Conservation (phyloP, 2,329 filamentous ascomycete genomes). For the Eurotiales sp. region DNA sequence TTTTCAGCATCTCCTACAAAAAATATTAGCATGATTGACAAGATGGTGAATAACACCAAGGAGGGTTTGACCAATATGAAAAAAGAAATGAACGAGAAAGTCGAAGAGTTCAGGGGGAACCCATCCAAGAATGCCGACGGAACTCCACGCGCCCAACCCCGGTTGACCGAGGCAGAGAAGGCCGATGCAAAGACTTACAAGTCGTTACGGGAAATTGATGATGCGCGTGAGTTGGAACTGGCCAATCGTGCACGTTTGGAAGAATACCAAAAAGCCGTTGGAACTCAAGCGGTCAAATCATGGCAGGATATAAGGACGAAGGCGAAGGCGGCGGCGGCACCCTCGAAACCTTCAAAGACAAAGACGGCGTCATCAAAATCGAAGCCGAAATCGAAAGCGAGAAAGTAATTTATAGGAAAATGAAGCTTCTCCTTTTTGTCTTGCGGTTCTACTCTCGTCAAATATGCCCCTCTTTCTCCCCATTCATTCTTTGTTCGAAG, state of each 20-base stretch:
- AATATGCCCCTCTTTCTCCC: not conserved
- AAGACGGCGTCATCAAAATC: not conserved
- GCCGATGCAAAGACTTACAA: constrained; percentile 8
- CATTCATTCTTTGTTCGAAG: not conserved
- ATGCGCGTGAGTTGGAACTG: constrained; percentile 1
- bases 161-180: constrained; percentile 10
- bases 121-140: constrained; percentile 23
- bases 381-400: not conserved
- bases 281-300: not conserved
- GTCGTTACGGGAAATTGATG: constrained; percentile 11
- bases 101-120: constrained; percentile 22
- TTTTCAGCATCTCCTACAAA: constrained; percentile 9
- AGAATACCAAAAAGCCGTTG: not conserved
- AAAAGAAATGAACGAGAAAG: constrained; percentile 21
- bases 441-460: not conserved
- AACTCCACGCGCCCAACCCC: constrained; percentile 5
- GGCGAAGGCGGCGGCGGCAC: not conserved
- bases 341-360: not conserved
- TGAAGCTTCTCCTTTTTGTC: not conserved
- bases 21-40: constrained; percentile 31
- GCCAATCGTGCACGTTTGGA: not conserved
- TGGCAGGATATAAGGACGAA: constrained; percentile 6
- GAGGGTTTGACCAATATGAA: constrained; percentile 21
- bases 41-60: constrained; percentile 31
- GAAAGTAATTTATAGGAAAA: not conserved